Base-by-base conservation (phyloP, 352 stramenopile species). In the Phytophthora podocarpi region DNA sequence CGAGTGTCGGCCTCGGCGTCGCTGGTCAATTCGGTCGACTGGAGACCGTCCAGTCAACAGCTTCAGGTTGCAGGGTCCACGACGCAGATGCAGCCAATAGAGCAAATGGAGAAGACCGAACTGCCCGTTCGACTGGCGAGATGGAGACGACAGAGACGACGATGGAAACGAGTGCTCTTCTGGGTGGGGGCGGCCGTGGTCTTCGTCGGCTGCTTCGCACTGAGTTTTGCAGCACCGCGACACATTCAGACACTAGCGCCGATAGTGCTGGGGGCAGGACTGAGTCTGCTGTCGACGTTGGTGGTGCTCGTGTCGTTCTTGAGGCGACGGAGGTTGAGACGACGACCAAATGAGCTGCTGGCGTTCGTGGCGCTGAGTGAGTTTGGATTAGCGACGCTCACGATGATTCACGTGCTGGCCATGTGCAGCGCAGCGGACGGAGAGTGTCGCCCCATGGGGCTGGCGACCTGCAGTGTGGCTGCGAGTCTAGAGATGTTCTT, bases 321-420 rank as follows among this genome's bases (percentile, higher is more conserved):
- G n/a, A 59, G 67, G 6, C 60, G 78, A 59, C 46, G 67, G 10
- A 54, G 62, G 18, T 60, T 70, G 21, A 62, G 68, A 45, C 64
- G 78, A 45, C 67, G 77, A 58, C 82, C 82, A 11, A 91, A 91
- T 51, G 78, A 90, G 16, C 65, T 90, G 18, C 60, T 91, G 23
- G 78, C 85, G 18, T 86, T 79, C 67, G 80, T 90, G 8, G 80
- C 80, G 9, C 24, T 82, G 9, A 88, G 80, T 30, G 82, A 90
- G 52, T 79, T 86, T 43, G 77, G 72, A 6, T 58, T 90, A 5
- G 80, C 78, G 1, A 1, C 82, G 9, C 32, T 87, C 1, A 75
- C 77, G 28, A 36, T 91, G 9, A 28, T 71, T 6, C 77, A 86
- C 23, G 64, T 87, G 0, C 30, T 85, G 27, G 59, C 66, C 4